Base-by-base conservation (phyloP, 495 filamentous ascomycete species). In the Usnea hakonensis region DNA sequence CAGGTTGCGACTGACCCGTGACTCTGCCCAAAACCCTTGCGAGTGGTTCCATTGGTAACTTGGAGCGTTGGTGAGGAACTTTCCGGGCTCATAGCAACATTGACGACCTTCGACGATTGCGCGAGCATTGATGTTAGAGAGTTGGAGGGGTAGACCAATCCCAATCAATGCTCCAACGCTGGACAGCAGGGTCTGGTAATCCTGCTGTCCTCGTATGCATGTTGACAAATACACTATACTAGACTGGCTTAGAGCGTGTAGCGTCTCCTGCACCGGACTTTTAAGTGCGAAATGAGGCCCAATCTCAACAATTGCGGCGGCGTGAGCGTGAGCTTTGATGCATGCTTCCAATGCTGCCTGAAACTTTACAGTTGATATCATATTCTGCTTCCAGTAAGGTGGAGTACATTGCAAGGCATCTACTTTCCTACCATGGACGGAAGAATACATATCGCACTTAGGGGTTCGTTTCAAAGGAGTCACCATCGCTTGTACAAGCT, bases 221-320 rank as follows among this genome's bases (percentile, higher is more conserved):
- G 66, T 57, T 3, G 33, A 41, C 32, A 65, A 30, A 17, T 68
- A 60, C 16, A 1, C 17, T 17, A 65, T 7, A 6, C 62, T 13
- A 1, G 60, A 14, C 16, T 43, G 59, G 7, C 38, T 38, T 17
- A 55, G 17, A 19, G 30, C 10, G 13, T 16, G 57, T 7, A 67
- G 43, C 1, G 33, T 62, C 17, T 65, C 52, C 17, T 48, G 44
- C 16, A 72, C 72, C 10, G 83, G 80, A 0, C 77, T 75, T 55
- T 75, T 79, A 3, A 87, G 71, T 17, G 78, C 74, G 5, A 81
- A 74, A 59, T 85, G 83, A 0, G 84, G 84, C 1, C 84, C 84
- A 46, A 86, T 59, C 59, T 87, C 84, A 19, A 87, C 8, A 26
- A 65, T 26, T 16, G 33, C 16, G 36, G 33, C 26, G 4, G 35